Evolutionary conservation across 176 grass and related monocot species (phyloP), one percentile per base, ranked within the genome.

Genomic region (Musa troglodytarum): DNA sequence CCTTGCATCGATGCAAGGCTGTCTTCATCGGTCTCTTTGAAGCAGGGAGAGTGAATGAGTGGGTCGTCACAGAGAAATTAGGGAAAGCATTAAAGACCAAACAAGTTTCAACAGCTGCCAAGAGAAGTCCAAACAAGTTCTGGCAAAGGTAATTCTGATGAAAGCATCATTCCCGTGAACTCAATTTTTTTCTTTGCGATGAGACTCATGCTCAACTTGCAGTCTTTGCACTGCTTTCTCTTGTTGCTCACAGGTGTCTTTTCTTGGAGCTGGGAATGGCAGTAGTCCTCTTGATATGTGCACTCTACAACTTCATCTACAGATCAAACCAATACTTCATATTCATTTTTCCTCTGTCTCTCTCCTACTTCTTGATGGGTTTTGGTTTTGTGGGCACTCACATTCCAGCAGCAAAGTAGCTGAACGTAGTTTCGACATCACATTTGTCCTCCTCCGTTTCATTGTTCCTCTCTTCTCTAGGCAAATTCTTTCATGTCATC

Each of bases 61-160:
- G 89, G 86, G 86, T 92, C 13, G 89, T 92, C 51, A 92, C 89
- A 17, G 77, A 92, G 83, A 92, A 92, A 73, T 65, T 81, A 81
- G 83, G 54, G 81, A 77, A 58, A 76, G 71, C 76, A 73, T 76
- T 65, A 77, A 83, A 78, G 70, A 81, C 53, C 75, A 88, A 73
- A 52, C 78, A 63, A 76, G 54, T 43, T 57, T 81, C 14, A 73
- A 75, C 81, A 74, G 43, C 77, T 86, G 70, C 83, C 81, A 11
- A 73, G 80, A 79, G 74, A 71, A 66, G 12, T 83, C 73, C 74
- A 62, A 81, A 74, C 20, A 87, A 84, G 52, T 84, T 86, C 50
- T 82, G 84, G 57, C 83, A 92, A 87, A 88, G 89, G 86, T 92
- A 72, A 79, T 69, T 28, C 3, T 43, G 4, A 24, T 49, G 12